Evolutionary conservation across 2,329 filamentous ascomycete genomes (phyloP).

Genomic region (Teratosphaeria zuluensis): DNA sequence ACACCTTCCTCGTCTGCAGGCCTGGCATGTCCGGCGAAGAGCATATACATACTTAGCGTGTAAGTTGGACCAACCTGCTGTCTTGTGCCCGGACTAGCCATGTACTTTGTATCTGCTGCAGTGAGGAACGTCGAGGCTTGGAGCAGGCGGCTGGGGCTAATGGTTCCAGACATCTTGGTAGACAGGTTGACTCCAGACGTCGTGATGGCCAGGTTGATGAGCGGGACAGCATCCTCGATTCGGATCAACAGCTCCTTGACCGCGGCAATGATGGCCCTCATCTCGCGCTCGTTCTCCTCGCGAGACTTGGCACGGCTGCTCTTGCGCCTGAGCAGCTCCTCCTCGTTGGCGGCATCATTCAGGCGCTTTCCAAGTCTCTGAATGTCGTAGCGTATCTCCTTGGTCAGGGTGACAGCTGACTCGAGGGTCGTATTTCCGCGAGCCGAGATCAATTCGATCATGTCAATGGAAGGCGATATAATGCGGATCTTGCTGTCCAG

Average conservation of each 20-base stretch:
- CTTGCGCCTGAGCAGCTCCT: constrained; percentile 42
- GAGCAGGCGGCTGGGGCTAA: constrained; percentile 81
- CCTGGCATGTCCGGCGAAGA: constrained; percentile 70
- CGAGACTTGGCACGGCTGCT: constrained; percentile 40
- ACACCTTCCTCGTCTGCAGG: constrained; percentile 47
- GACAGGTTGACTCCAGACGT: constrained; percentile 84
- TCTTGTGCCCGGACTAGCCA: constrained; percentile 46
- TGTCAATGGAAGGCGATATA: constrained; percentile 80
- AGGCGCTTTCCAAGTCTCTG: constrained; percentile 67
- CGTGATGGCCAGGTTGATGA: constrained; percentile 88
- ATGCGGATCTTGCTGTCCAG: constrained; percentile 87
- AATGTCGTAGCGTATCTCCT: constrained; percentile 73
- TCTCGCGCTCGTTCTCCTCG: constrained; percentile 51
- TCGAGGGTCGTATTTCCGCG: constrained; percentile 73
- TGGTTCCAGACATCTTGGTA: constrained; percentile 65
- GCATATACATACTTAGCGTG: constrained; percentile 83
- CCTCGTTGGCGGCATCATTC: constrained; percentile 56
- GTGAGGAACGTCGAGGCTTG: constrained; percentile 90
- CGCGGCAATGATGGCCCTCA: constrained; percentile 60
- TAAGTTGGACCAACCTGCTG: constrained; percentile 85
- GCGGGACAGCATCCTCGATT: constrained; percentile 83
- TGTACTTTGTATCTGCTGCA: constrained; percentile 76
- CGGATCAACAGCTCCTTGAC: constrained; percentile 65
- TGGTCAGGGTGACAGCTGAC: constrained; percentile 74
- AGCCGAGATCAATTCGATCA: constrained; percentile 79